Evolutionary conservation across 2,329 filamentous ascomycete species (phyloP), one percentile per base, ranked within the genome.

Genomic region (Juglanconis sp.): DNA sequence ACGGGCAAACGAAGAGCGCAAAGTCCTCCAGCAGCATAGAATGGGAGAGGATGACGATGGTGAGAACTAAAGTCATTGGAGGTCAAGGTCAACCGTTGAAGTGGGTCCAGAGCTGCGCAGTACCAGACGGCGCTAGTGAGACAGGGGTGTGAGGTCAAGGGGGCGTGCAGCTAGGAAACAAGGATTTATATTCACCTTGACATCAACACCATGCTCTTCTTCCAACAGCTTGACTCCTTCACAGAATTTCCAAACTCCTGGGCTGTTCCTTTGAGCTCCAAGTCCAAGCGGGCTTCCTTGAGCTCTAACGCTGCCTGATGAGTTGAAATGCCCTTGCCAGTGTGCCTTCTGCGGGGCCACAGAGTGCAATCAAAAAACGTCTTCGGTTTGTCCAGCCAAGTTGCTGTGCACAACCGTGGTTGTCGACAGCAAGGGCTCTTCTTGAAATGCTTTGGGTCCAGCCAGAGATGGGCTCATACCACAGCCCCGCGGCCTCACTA

Each of bases 401-500:
- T 36, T 24, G 56, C 56, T 40, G 36, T 35, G 32, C 55, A 40
- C 24, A 52, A 55, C 34, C 35, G 17, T 58, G 47, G 54, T 31
- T 40, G 46, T 44, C 46, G 38, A 17, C 61, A 57, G 53, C 31
- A 17, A 10, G 47, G 51, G 44, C 24, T 31, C 46, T 38, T 30
- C 24, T 35, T 44, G 56, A 42, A 48, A 55, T 31, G 24, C 24
- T 24, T 24, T 24, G 24, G 31, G 32, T 36, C 58, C 49, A 13
- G 47, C 5, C 51, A 38, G 40, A 56, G 58, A 35, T 61, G 61
- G 61, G 51, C 24, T 15, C 57, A 62, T 13, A 30, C 36, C 15
- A 40, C 51, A 9, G 40, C 42, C 5, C 59, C 44, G 24, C 44
- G 44, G 4, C 40, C 68, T 60, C 68, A 74, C 44, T 68, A 74